Conservation (phyloP, 352 stramenopile genomes). For the Phytophthora megakarya region DNA sequence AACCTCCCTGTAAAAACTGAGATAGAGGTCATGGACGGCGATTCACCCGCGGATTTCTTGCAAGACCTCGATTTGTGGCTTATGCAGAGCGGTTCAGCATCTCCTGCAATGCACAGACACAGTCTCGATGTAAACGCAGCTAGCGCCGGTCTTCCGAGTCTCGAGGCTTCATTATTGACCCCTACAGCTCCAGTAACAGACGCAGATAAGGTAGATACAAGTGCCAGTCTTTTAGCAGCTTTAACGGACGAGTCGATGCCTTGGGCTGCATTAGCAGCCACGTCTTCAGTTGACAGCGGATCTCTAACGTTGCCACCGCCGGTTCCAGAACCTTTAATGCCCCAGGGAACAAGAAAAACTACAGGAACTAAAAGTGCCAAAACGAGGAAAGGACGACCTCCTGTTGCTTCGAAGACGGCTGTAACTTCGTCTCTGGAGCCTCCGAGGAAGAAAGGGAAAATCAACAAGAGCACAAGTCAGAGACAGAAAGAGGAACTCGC, state of each 20-base stretch:
- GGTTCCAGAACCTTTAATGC: neutral
- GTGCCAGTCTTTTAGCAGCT: slow-evolving; percentile 10
- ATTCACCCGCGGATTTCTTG: slow-evolving; percentile 33
- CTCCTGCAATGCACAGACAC: neutral
- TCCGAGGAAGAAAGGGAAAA: slow-evolving; percentile 34
- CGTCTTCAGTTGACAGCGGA: neutral
- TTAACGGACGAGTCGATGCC: slow-evolving; percentile 16
- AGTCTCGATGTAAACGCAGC: neutral
- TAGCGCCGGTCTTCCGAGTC: slow-evolving; percentile 3
- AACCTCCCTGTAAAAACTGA: neutral
- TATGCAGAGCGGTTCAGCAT: slow-evolving; percentile 1
- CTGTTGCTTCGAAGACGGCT: neutral
- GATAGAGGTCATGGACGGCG: slow-evolving; percentile 27
- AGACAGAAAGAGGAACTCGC: slow-evolving; percentile 45
- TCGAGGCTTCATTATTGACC: slow-evolving; percentile 19
- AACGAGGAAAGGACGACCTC: slow-evolving; percentile 19
- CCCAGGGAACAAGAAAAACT: slow-evolving; percentile 1
- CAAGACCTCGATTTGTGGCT: slow-evolving; percentile 41
- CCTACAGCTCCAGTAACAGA: slow-evolving; percentile 8
- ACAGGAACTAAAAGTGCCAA: slow-evolving; percentile 1
- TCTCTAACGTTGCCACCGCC: neutral
- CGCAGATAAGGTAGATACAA: slow-evolving; percentile 1
- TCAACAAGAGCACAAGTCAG: slow-evolving; percentile 46
- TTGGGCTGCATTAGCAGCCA: neutral
- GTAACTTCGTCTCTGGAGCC: slow-evolving; percentile 8